phyloP scores from a whole-genome alignment of 305 asterid species.

The Nicotiana rustica region DNA sequence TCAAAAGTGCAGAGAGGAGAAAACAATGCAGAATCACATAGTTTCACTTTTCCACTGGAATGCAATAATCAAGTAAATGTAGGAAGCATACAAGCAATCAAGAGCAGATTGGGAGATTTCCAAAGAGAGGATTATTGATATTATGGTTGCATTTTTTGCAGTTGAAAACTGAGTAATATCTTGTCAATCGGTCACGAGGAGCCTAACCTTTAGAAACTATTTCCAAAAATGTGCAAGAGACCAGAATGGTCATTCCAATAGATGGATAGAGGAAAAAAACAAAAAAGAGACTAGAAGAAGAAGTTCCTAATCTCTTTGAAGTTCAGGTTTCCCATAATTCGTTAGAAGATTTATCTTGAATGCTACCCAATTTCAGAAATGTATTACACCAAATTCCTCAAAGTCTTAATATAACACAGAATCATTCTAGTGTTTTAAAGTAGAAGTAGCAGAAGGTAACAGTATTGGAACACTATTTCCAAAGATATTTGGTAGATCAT shows the following conservation, averaged over 20 bases:
- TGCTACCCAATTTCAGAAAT: background rate
- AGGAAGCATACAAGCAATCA: background rate
- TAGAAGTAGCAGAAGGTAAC: slow-evolving; percentile 28
- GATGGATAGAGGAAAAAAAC: background rate
- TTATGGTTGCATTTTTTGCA: background rate
- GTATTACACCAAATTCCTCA: slow-evolving; percentile 9
- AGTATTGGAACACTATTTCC: background rate
- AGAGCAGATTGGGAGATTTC: background rate
- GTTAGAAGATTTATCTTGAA: background rate
- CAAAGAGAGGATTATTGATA: slow-evolving; percentile 11
- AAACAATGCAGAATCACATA: background rate
- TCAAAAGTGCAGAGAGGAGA: slow-evolving; percentile 20
- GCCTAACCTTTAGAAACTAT: background rate
- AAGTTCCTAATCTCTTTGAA: background rate
- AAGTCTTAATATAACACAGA: background rate
- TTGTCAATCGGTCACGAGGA: background rate
- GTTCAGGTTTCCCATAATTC: background rate
- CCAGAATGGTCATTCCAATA: background rate
- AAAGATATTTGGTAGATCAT: no score
- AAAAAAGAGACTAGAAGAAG: background rate
- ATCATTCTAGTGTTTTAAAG: slow-evolving; percentile 19
- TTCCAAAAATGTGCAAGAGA: slow-evolving; percentile 22
- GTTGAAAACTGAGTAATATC: slow-evolving; percentile 4
- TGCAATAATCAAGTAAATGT: background rate
- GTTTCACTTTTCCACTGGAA: background rate